Base-by-base conservation (phyloP, 345 rosid species). In the Turnera subulata region DNA sequence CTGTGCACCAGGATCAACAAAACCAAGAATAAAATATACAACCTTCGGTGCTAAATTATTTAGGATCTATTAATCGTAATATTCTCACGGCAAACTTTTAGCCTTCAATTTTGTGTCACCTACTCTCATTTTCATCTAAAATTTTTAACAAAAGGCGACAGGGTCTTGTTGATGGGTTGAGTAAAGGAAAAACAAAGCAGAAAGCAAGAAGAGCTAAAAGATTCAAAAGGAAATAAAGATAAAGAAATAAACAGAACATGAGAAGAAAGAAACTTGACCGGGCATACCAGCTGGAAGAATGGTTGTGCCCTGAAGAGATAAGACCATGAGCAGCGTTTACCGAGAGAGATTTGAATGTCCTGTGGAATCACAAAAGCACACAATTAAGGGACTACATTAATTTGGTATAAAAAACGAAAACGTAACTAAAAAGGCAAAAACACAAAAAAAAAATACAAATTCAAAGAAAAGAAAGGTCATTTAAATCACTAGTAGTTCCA, bases 401-500 rank as follows among this genome's bases (percentile, higher is more conserved):
- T 7, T 23, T 18, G n/a, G n/a, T n/a, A n/a, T n/a, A n/a, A n/a
- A n/a, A n/a, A n/a, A n/a, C n/a, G n/a, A n/a, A n/a, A n/a, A n/a
- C n/a, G n/a, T n/a, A n/a, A n/a, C n/a, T 22, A 49, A 2, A 49
- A 13, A 20, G n/a, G 53, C 29, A 49, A 12, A 49, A 49, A 49
- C 21, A 20, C 2, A 11, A n/a, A 12, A 49, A 20, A n/a, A n/a
- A n/a, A n/a, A n/a, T 18, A 5, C 18, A 11, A n/a, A 24, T 19
- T 10, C 16, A 49, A 16, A 49, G n/a, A 13, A 14, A 13, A 19
- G 11, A 21, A 2, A 6, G 12, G 26, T 15, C 0, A 49, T 6
- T 19, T 21, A 13, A 49, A 49, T 23, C 32, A 49, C 53, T 29
- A 49, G n/a, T 23, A 19, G 53, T 49, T 49, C 53, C 53, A 49